Conservation (phyloP, 225 moss, liverwort and hornwort species). For the Pseudoscleropodium purum region DNA sequence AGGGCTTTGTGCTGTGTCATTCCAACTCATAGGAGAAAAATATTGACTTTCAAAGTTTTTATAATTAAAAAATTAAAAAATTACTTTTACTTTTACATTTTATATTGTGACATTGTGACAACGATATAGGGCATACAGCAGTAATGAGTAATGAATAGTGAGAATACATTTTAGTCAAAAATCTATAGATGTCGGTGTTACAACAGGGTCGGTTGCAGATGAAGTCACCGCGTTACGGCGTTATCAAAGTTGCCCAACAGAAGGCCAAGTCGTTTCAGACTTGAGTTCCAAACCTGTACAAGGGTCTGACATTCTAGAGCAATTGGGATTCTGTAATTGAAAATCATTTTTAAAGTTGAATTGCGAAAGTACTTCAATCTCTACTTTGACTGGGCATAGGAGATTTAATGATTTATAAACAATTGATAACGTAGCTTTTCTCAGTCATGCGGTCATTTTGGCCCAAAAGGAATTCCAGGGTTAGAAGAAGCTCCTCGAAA, state of each 20-base stretch:
- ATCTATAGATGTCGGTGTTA: background rate
- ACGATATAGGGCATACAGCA: no score
- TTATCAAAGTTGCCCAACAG: background rate
- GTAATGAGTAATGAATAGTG: no score
- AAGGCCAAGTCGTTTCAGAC: no score
- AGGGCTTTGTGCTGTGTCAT: no score
- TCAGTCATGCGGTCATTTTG: background rate
- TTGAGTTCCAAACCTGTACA: background rate
- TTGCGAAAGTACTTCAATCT: background rate
- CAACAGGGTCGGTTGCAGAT: background rate
- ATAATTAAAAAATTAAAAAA: no score
- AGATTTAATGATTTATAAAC: no score
- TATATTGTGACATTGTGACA: no score
- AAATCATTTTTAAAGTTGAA: background rate
- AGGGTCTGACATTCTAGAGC: background rate
- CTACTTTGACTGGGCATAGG: background rate
- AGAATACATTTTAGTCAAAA: background rate
- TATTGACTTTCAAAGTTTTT: no score
- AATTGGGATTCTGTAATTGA: background rate
- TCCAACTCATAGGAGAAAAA: no score
- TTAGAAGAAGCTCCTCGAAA: rapidly evolving
- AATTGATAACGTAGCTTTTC: background rate
- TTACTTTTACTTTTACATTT: no score
- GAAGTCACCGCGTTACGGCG: background rate
- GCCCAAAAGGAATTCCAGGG: background rate